phyloP scores from a whole-genome alignment of 768 basidiomycete genomes.

The Auricularia sp. region DNA sequence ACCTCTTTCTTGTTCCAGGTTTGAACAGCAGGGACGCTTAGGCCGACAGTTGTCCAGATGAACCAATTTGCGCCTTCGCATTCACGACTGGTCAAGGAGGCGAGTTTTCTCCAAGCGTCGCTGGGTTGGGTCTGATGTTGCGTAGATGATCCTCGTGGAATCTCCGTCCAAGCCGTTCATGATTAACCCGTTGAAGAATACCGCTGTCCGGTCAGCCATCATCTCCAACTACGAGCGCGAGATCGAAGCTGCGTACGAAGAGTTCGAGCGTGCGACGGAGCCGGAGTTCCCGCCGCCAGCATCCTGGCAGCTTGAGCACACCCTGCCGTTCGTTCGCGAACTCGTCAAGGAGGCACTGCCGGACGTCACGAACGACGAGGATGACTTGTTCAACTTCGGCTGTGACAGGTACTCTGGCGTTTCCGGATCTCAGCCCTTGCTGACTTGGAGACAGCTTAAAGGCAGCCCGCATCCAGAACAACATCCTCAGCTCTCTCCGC shows the following conservation, averaged over 20 bases:
- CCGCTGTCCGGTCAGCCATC: slow-evolving; percentile 25
- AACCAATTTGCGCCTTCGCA: slow-evolving; percentile 24
- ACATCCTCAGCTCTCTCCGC: slow-evolving; percentile 16
- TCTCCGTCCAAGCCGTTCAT: slow-evolving; percentile 22
- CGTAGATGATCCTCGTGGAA: slow-evolving; percentile 28
- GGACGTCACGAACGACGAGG: slow-evolving; percentile 19
- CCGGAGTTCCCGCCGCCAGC: not conserved
- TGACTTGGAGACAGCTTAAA: not conserved
- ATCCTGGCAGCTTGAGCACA: slow-evolving; percentile 9
- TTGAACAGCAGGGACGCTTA: slow-evolving; percentile 11
- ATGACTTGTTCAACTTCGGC: slow-evolving; percentile 32
- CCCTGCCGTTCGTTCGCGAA: slow-evolving; percentile 23
- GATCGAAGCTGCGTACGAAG: slow-evolving; percentile 24
- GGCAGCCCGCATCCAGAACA: slow-evolving; percentile 28
- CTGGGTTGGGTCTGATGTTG: not conserved
- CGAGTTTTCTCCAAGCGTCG: slow-evolving; percentile 24
- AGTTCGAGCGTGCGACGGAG: not conserved
- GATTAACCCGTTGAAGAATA: slow-evolving; percentile 31
- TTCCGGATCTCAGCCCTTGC: too few species aligned
- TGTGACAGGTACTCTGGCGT: slow-evolving; percentile 19
- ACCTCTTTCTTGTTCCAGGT: slow-evolving; percentile 18
- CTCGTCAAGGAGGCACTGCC: slow-evolving; percentile 25
- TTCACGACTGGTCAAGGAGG: slow-evolving; percentile 28
- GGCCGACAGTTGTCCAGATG: not conserved
- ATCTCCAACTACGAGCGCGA: slow-evolving; percentile 24